Evolutionary conservation across 1,284 basidiomycete genomes (phyloP).

Genomic region (Cryptococcus sp.): DNA sequence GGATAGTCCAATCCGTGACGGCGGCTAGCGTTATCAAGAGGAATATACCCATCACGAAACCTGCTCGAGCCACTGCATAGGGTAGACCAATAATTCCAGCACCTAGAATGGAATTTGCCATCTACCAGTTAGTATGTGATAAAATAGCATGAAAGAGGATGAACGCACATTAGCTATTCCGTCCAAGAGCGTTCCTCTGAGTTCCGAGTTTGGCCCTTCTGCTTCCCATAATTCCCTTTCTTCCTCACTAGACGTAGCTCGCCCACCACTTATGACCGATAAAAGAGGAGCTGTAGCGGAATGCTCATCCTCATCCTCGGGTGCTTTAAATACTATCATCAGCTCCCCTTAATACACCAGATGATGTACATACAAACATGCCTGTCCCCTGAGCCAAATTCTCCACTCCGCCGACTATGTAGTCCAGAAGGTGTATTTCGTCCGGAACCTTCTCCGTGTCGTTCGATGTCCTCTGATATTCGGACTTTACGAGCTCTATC

Average conservation of each 20-base stretch:
- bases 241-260: conserved; percentile 14
- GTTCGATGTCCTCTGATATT: neutral
- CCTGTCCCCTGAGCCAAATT: neutral
- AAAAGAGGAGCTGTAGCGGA: conserved; percentile 24
- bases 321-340: conserved; percentile 29
- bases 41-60: conserved; percentile 79
- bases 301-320: conserved; percentile 29
- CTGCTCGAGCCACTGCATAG: conserved; percentile 87
- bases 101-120: conserved; percentile 91
- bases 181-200: conserved; percentile 40
- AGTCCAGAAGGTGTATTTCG: neutral
- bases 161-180: conserved; percentile 45
- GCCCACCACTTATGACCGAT: conserved; percentile 2
- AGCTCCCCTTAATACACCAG: neutral
- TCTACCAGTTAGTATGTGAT: conserved; percentile 24
- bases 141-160: neutral
- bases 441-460: neutral
- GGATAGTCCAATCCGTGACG: conserved; percentile 61
- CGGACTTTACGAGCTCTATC: neutral
- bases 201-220: conserved; percentile 26
- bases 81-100: conserved; percentile 94
- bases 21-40: conserved; percentile 72
- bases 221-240: conserved; percentile 17
- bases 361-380: neutral
- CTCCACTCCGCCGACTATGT: neutral